These are phyloP conservation scores for Daldinia caldariorum DNA, from an alignment of 495 filamentous ascomycete genomes.

Conservation along the genomic window DNA sequence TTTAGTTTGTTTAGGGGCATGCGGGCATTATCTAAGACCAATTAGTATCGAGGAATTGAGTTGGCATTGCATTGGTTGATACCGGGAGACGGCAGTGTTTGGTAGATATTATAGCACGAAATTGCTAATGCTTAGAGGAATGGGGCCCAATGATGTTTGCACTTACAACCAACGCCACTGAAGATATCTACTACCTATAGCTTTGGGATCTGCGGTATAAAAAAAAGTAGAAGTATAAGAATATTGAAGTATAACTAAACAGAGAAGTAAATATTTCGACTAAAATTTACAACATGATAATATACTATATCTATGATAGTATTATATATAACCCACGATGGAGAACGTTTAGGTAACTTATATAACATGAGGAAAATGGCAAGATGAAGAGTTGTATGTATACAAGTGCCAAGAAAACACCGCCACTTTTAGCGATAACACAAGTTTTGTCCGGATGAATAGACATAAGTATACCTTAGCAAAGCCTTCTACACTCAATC, in stretches of 20 bases:
- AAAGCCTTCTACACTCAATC: too few relatives aligned
- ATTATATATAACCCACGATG: background rate
- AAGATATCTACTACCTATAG: background rate
- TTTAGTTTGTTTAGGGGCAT: constrained; percentile 13
- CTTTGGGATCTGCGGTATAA: background rate
- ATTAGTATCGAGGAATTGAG: constrained; percentile 41
- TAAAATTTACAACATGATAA: too few relatives aligned
- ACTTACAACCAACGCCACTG: background rate
- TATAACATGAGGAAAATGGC: background rate
- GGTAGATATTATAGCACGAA: constrained; percentile 33
- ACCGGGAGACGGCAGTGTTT: constrained; percentile 15
- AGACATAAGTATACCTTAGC: too few relatives aligned
- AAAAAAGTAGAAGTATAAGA: too few relatives aligned
- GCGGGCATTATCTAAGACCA: constrained; percentile 41
- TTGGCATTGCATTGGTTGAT: constrained; percentile 38
- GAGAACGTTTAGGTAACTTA: background rate
- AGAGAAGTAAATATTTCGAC: too few relatives aligned
- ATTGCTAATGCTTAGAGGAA: constrained; percentile 25
- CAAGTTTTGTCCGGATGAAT: too few relatives aligned
- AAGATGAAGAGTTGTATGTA: too few relatives aligned
- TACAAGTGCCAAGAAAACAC: too few relatives aligned
- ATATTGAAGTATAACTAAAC: too few relatives aligned
- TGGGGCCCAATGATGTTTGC: constrained; percentile 1
- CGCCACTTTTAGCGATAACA: too few relatives aligned
- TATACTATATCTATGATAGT: background rate